Evolutionary conservation across 2,329 filamentous ascomycete species (phyloP), one percentile per base, ranked within the genome.

Genomic region (Chaetomiaceae sp.): DNA sequence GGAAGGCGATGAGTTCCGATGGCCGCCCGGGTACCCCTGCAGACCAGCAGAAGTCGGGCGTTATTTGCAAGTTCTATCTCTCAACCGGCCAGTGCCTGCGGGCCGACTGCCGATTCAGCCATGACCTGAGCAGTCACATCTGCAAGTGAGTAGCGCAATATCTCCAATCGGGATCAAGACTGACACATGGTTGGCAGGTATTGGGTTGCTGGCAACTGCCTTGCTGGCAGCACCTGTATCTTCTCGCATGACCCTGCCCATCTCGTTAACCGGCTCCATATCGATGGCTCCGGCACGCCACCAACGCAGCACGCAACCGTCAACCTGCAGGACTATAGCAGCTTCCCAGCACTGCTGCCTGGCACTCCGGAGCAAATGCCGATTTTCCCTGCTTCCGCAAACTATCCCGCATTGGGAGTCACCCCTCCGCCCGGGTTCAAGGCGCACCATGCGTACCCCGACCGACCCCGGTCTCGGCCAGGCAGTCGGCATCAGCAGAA

Each of bases 61-160:
- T 96, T 34, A 89, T 97, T 37, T 99, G 94, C 80, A 95, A 96
- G 71, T 99, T 97, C 70, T 97, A 90, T 77, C 76, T 99, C 58
- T 92, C 91, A 9, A 95, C 88, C 7, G 94, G 94, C n/a, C 89
- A 94, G 69, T 99, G 94, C 69, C 84, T 96, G 48, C 84, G 94
- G 54, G 92, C 92, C 55, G 94, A 99, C 70, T 99, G 94, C 69
- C 86, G 92, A 53, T 99, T 97, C 71, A 96, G 91, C 62, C 94
- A 99, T 70, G 92, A 99, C 68, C 80, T 96, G 40, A 95, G 89
- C 66, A 95, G 89, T 66, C 94, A 96, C 65, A 81, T 99, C 57
- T 99, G 94, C 91, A 97, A 97, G 89, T 95, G 77, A 79, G 89
- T 86, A 37, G 18, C 6, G 27, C 11, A 18, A 23, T 4, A 6